Percentiles rank a stretch among this genome's conserved stretches.
These are phyloP conservation scores for Prorocentrum cordatum DNA, from an alignment of 169 alveolate species.

Conservation along the genomic window DNA sequence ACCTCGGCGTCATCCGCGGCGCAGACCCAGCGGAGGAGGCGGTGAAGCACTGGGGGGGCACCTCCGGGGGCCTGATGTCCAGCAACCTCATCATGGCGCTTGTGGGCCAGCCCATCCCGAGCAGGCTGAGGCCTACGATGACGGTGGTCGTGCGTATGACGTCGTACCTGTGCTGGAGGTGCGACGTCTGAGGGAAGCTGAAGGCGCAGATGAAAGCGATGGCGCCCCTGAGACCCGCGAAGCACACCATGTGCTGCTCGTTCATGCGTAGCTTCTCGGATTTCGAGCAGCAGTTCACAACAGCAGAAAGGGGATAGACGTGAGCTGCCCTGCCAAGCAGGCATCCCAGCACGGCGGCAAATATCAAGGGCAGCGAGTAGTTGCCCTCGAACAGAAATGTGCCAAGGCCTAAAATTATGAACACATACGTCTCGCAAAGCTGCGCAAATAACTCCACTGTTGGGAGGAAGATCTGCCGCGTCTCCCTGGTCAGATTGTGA, in stretches of 20 bases:
- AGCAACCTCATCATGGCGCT: too few species aligned
- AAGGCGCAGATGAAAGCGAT: conserved; percentile 65
- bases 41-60: too few species aligned
- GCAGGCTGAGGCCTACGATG: too few species aligned
- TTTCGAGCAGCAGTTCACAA: not conserved
- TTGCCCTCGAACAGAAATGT: conserved; percentile 5
- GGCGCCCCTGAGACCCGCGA: conserved; percentile 58
- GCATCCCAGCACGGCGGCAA: not conserved
- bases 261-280: conserved; percentile 3
- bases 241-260: conserved; percentile 63
- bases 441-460: conserved; percentile 46
- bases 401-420: conserved; percentile 41
- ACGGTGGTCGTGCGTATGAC: too few species aligned
- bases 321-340: conserved; percentile 22
- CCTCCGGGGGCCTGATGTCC: too few species aligned
- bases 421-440: conserved; percentile 46
- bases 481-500: conserved; percentile 28
- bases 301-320: conserved; percentile 39
- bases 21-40: too few species aligned
- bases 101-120: too few species aligned
- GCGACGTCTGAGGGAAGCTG: too few species aligned
- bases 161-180: too few species aligned
- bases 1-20: too few species aligned
- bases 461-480: conserved; percentile 60
- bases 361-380: conserved; percentile 3